Evolutionary conservation across 2,329 filamentous ascomycete genomes (phyloP).

Genomic region (Phoma sp.): DNA sequence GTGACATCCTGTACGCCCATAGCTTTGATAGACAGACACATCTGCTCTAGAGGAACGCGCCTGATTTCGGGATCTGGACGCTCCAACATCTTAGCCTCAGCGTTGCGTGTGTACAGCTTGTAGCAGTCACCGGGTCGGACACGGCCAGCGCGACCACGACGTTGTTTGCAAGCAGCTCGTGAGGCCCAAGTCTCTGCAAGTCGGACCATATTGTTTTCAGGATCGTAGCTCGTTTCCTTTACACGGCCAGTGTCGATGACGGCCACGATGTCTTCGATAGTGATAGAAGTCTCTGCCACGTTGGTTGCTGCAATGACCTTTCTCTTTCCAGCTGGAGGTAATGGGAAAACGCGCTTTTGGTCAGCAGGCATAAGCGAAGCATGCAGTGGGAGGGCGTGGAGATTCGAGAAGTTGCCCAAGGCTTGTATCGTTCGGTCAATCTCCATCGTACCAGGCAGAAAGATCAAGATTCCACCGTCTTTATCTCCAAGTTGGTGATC

Average conservation of each 20-base stretch:
- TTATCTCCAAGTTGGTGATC: constrained; percentile 75
- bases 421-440: constrained; percentile 81
- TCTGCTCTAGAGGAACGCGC: constrained; percentile 88
- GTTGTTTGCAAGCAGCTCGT: constrained; percentile 89
- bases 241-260: constrained; percentile 95
- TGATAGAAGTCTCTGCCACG: constrained; percentile 97
- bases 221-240: constrained; percentile 95
- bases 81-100: constrained; percentile 84
- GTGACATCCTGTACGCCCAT: constrained; percentile 89
- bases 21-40: constrained; percentile 91
- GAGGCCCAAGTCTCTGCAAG: constrained; percentile 96
- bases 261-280: constrained; percentile 94
- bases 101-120: constrained; percentile 88
- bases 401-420: constrained; percentile 67
- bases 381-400: constrained; percentile 86
- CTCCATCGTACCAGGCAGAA: constrained; percentile 89
- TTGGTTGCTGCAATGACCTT: constrained; percentile 97
- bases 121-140: constrained; percentile 92
- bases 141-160: constrained; percentile 89
- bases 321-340: constrained; percentile 76
- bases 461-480: constrained; percentile 91
- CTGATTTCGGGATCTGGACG: constrained; percentile 93
- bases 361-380: constrained; percentile 88
- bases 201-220: constrained; percentile 90
- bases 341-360: constrained; percentile 84